A percentile compares a stretch with the other conserved stretches of the same genome.
These are phyloP conservation scores for Peterozyma toletana DNA, from an alignment of 805 yeast genomes.

Conservation along the genomic window DNA sequence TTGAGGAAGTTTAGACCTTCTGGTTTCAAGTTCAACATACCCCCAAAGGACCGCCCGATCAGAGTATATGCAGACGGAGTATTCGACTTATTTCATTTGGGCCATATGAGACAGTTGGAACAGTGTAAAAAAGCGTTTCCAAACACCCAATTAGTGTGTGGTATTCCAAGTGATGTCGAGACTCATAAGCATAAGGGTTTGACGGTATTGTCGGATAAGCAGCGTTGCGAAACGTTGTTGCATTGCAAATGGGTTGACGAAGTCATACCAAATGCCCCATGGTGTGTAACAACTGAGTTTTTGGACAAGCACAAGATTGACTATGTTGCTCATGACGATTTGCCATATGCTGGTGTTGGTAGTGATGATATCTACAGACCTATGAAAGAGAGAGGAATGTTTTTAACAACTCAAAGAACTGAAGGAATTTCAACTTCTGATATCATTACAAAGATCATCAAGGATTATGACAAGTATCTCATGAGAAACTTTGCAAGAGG, in stretches of 20 bases:
- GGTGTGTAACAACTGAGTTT: slow-evolving; percentile 87
- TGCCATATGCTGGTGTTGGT: slow-evolving; percentile 88
- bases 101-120: slow-evolving; percentile 96
- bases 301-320: slow-evolving; percentile 76
- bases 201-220: slow-evolving; percentile 83
- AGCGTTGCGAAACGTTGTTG: slow-evolving; percentile 81
- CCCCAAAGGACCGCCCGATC: slow-evolving; percentile 80
- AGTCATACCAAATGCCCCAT: slow-evolving; percentile 90
- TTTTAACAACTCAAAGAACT: slow-evolving; percentile 91
- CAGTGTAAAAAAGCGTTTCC: slow-evolving; percentile 92
- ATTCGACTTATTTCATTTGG: slow-evolving; percentile 91
- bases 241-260: slow-evolving; percentile 99
- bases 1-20: slow-evolving; percentile 71
- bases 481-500: slow-evolving; percentile 98
- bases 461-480: slow-evolving; percentile 93
- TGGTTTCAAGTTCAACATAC: slow-evolving; percentile 73
- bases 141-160: slow-evolving; percentile 80
- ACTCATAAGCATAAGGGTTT: slow-evolving; percentile 91
- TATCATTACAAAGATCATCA: slow-evolving; percentile 88
- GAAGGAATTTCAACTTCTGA: slow-evolving; percentile 96
- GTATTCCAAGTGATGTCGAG: slow-evolving; percentile 83
- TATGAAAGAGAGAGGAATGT: slow-evolving; percentile 84
- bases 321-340: slow-evolving; percentile 96
- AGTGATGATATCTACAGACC: slow-evolving; percentile 91
- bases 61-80: slow-evolving; percentile 98